phyloP scores from a whole-genome alignment of 768 basidiomycete genomes.

The Termitomyces sp. region DNA sequence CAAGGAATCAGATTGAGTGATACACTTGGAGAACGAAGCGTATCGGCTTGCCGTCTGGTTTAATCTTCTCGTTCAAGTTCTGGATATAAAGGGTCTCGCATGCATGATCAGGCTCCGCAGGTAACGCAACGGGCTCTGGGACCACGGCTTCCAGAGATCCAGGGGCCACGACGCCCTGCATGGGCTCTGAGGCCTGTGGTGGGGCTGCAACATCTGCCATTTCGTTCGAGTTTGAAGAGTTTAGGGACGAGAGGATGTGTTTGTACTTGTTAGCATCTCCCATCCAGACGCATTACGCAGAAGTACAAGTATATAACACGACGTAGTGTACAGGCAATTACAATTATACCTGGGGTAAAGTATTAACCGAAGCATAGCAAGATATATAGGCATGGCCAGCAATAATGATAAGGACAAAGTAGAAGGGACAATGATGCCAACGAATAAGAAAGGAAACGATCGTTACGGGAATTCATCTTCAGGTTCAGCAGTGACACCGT shows the following conservation, averaged over 20 bases:
- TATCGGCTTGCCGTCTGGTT: conserved; percentile 55
- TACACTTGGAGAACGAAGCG: neutral
- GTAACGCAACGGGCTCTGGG: conserved; percentile 9
- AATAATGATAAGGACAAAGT: conserved; percentile 1
- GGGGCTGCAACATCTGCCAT: conserved; percentile 27
- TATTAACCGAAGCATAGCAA: neutral
- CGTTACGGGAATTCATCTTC: conserved; percentile 42
- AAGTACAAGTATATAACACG: neutral
- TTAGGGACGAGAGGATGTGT: conserved; percentile 4
- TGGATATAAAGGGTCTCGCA: conserved; percentile 94
- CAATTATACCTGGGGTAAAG: conserved; percentile 1
- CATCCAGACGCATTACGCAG: neutral
- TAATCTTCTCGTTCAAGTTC: conserved; percentile 94
- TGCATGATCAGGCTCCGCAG: conserved; percentile 40
- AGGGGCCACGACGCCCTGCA: conserved; percentile 28
- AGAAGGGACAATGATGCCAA: neutral
- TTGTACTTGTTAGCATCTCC: conserved; percentile 9
- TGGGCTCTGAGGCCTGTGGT: conserved; percentile 20
- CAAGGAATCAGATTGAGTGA: neutral
- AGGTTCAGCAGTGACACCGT: conserved; percentile 67
- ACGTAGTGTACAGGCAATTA: conserved; percentile 5
- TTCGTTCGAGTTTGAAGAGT: neutral
- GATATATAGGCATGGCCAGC: neutral
- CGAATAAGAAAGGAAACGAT: neutral
- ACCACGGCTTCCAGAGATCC: neutral